Evolutionary conservation across 2,329 filamentous ascomycete species (phyloP).

Genomic region (Moelleriella libera): DNA sequence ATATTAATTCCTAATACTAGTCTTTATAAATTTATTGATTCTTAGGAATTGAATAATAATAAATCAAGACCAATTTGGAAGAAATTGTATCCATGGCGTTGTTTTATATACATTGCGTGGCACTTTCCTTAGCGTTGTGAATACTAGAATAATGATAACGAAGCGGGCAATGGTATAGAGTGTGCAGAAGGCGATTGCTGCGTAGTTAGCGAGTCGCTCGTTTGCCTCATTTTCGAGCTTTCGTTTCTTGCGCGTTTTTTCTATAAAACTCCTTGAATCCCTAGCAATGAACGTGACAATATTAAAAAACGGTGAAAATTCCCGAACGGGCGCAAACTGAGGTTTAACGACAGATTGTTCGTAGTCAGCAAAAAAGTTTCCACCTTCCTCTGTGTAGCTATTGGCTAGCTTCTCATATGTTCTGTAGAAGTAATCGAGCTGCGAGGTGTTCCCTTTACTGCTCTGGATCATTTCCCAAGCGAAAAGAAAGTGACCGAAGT

Average conservation of each 20-base stretch:
- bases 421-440: neutral
- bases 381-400: neutral
- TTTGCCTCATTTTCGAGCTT: neutral
- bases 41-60: too few species aligned
- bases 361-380: neutral
- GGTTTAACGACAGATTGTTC: neutral
- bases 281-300: neutral
- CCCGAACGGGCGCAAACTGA: neutral
- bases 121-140: neutral
- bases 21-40: too few species aligned
- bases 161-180: neutral
- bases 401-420: neutral
- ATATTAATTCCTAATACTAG: too few species aligned
- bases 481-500: too few species aligned
- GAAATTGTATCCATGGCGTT: neutral
- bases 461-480: too few species aligned
- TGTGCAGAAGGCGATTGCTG: neutral
- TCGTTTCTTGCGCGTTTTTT: neutral
- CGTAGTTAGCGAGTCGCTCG: neutral
- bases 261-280: neutral
- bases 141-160: neutral
- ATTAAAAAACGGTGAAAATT: neutral
- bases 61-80: neutral
- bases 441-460: too few species aligned
- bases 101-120: neutral